Evolutionary conservation across 495 filamentous ascomycete genomes (phyloP).

Genomic region (Aspergillus haitiensis): DNA sequence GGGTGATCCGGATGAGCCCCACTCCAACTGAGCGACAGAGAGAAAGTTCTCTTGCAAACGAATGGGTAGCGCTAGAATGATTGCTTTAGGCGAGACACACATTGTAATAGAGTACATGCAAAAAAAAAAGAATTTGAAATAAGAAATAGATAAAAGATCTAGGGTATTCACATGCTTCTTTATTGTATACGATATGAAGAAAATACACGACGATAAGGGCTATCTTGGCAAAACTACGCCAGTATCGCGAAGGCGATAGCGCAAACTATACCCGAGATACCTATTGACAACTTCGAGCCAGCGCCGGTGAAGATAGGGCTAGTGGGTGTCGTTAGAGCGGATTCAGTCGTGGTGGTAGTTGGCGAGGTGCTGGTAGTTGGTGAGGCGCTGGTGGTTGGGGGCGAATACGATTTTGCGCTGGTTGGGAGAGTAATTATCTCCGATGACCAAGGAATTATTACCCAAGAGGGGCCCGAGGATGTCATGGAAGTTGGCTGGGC

Average conservation of each 20-base stretch:
- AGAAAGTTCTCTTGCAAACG: not conserved
- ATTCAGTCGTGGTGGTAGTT: not conserved
- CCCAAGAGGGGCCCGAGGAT: not conserved
- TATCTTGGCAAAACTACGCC: slow-evolving; percentile 10
- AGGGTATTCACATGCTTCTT: not conserved
- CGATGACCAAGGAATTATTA: not conserved
- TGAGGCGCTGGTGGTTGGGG: slow-evolving; percentile 6
- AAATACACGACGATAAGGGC: not conserved
- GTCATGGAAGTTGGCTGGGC: too few relatives aligned
- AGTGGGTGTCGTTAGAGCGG: slow-evolving; percentile 21
- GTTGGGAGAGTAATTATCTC: not conserved
- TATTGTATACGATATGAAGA: not conserved
- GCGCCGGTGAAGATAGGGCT: slow-evolving; percentile 34
- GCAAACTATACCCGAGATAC: slow-evolving; percentile 22
- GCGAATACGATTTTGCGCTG: not conserved
- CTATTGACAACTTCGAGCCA: slow-evolving; percentile 28
- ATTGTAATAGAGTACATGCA: not conserved
- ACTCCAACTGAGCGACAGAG: too few relatives aligned
- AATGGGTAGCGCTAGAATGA: not conserved
- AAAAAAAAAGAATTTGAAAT: not conserved
- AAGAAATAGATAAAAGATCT: not conserved
- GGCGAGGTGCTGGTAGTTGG: slow-evolving; percentile 1
- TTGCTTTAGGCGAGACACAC: not conserved
- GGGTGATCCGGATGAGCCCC: too few relatives aligned
- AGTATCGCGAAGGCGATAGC: slow-evolving; percentile 25